Evolutionary conservation across 176 grass and related monocot species (phyloP), one percentile per base, ranked within the genome.

Genomic region (Ensete ventricosum): DNA sequence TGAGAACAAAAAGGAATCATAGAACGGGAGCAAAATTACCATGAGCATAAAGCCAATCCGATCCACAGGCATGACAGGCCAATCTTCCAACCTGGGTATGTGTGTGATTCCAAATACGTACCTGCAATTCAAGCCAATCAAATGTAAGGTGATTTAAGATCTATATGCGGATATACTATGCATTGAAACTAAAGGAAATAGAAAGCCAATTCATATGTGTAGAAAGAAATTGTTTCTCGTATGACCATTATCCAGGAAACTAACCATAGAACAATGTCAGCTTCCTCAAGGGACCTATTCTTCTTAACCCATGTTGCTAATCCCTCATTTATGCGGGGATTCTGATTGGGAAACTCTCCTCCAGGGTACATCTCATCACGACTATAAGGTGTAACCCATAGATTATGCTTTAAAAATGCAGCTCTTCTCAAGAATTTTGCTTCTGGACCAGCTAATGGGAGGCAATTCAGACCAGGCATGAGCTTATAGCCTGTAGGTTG

Each of bases 281-380:
- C 95, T 83, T 99, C 96, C 64, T 99, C 96, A 29, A 99, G 63
- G 54, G 91, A 69, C 53, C 96, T 89, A 72, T 99, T 90, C 74
- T 95, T 89, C 84, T 93, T 82, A 22, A 99, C 96, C 96, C 96
- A 99, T 59, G 96, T 99, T 55, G 88, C 71, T 78, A 99, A 79
- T 58, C 96, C 96, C 87, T 99, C 96, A 2, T 95, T 88, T 67
- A 89, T n/a, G 23, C 96, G 90, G 50, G 96, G 96, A 74, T 99
- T 99, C 79, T 99, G 96, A 53, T 99, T 99, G 71, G 96, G 96
- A 54, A 99, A 99, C 71, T 99, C 96, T n/a, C 91, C 96, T 72
- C 96, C 96, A 12, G 96, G 96, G 55, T 89, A 95, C 83, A 95
- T 89, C 83, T 99, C 96, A 50, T 84, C 79, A 11, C 86, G 77